Percentiles rank a stretch among this genome's conserved stretches.
Evolutionary conservation across 345 rosid species (phyloP).

Genomic region (Sisymbrium irio): DNA sequence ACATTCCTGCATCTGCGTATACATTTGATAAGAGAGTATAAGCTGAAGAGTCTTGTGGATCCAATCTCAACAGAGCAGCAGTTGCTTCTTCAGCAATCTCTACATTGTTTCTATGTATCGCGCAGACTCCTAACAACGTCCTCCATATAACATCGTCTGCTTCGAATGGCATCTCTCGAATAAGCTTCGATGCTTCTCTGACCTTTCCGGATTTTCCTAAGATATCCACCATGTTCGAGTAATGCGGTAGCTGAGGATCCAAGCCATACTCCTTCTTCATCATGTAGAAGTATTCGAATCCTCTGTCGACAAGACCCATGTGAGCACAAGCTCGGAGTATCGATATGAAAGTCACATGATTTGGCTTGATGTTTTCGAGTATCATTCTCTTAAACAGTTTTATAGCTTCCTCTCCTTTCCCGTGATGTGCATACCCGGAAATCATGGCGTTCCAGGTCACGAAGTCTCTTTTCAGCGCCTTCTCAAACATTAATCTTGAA

Average conservation of each 20-base stretch:
- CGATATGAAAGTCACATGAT: constrained; percentile 80
- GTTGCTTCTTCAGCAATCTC: constrained; percentile 77
- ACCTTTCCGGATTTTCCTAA: constrained; percentile 77
- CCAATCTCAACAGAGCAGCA: constrained; percentile 50
- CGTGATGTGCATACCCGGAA: constrained; percentile 85
- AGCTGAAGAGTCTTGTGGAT: constrained; percentile 77
- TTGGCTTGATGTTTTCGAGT: constrained; percentile 53
- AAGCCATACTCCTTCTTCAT: constrained; percentile 60
- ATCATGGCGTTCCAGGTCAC: constrained; percentile 97
- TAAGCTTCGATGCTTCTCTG: constrained; percentile 52
- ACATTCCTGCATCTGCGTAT: constrained; percentile 86
- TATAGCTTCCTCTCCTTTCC: constrained; percentile 75
- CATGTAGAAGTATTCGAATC: constrained; percentile 56
- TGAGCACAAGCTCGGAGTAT: constrained; percentile 95
- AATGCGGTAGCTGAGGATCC: constrained; percentile 79
- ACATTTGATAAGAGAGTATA: constrained; percentile 77
- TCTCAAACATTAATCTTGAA: constrained; percentile 64
- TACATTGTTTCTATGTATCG: constrained; percentile 61
- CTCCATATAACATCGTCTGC: constrained; percentile 85
- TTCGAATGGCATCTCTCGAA: constrained; percentile 70
- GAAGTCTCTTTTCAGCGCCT: constrained; percentile 58
- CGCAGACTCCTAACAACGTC: constrained; percentile 72
- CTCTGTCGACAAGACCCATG: constrained; percentile 64
- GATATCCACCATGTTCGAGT: constrained; percentile 89
- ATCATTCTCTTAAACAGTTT: constrained; percentile 60